phyloP scores from a whole-genome alignment of 257 asterid species.

The Solanum chiquidenum region DNA sequence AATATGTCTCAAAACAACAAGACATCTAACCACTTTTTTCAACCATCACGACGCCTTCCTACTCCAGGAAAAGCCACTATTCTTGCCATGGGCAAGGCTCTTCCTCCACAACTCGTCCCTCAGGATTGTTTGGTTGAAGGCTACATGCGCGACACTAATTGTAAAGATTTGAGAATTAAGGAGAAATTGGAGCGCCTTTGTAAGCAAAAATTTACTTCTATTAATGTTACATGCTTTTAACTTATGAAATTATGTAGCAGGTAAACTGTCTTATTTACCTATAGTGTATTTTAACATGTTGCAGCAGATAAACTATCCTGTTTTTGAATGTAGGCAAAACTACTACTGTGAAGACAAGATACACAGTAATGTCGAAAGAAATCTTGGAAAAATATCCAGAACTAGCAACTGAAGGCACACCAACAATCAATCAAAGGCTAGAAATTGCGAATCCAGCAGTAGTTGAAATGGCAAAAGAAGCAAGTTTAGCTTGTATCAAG shows the following conservation, averaged over 20 bases:
- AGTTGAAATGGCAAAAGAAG: constrained; percentile 66
- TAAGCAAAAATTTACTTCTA: constrained; percentile 15
- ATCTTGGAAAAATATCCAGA: constrained; percentile 70
- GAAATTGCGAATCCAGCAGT: constrained; percentile 80
- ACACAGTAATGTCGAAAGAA: constrained; percentile 77
- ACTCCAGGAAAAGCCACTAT: constrained; percentile 74
- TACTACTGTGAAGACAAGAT: constrained; percentile 82
- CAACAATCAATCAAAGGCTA: constrained; percentile 75
- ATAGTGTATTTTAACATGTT: neutral
- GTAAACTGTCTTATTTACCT: neutral
- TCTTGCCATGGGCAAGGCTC: constrained; percentile 79
- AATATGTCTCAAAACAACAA: constrained; percentile 35
- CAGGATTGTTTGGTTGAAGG: constrained; percentile 84
- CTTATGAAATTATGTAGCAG: neutral
- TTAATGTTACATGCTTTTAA: neutral
- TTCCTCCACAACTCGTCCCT: constrained; percentile 73
- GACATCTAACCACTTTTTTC: neutral
- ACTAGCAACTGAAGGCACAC: constrained; percentile 71
- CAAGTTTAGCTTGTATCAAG: constrained; percentile 53
- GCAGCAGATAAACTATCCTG: neutral
- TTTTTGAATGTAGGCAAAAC: constrained; percentile 52
- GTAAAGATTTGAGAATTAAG: constrained; percentile 53
- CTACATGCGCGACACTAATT: constrained; percentile 72
- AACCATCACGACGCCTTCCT: constrained; percentile 18
- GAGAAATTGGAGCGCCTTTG: constrained; percentile 79